These are phyloP conservation scores for Puccinia triticina DNA, from an alignment of 1,284 basidiomycete species.

Conservation along the genomic window DNA sequence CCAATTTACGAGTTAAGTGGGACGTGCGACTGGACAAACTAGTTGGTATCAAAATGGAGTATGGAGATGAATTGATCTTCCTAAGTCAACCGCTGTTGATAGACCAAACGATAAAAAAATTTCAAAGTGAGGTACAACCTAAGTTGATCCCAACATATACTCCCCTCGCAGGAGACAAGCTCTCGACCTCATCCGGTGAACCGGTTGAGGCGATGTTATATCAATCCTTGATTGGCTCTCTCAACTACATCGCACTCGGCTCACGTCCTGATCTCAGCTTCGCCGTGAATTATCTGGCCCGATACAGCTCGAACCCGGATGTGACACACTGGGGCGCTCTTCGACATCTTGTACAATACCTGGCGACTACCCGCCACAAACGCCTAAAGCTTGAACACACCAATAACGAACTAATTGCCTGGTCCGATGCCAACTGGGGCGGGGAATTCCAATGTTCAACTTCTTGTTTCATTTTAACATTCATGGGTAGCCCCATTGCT, in stretches of 20 bases:
- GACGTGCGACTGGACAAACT: background rate
- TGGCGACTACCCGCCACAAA: background rate
- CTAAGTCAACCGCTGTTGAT: background rate
- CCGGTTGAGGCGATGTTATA: background rate
- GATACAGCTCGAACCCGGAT: no score
- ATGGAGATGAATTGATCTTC: background rate
- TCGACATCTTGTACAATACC: background rate
- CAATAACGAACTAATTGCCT: background rate
- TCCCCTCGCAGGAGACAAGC: background rate
- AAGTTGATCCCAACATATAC: no score
- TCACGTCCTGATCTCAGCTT: no score
- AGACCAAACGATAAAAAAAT: background rate
- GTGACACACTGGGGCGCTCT: no score
- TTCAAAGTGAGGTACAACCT: background rate
- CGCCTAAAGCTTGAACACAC: background rate
- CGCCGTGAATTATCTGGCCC: no score
- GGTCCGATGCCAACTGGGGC: constrained; percentile 4
- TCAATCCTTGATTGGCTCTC: constrained; percentile 26
- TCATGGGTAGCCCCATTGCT: background rate
- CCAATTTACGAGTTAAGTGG: background rate
- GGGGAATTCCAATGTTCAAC: constrained; percentile 20
- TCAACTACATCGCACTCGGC: no score
- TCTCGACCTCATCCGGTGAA: background rate
- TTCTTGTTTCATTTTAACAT: background rate
- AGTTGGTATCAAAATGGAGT: no score